Conservation (phyloP, 2,329 filamentous ascomycete species). For the Fusarium sambucinum region DNA sequence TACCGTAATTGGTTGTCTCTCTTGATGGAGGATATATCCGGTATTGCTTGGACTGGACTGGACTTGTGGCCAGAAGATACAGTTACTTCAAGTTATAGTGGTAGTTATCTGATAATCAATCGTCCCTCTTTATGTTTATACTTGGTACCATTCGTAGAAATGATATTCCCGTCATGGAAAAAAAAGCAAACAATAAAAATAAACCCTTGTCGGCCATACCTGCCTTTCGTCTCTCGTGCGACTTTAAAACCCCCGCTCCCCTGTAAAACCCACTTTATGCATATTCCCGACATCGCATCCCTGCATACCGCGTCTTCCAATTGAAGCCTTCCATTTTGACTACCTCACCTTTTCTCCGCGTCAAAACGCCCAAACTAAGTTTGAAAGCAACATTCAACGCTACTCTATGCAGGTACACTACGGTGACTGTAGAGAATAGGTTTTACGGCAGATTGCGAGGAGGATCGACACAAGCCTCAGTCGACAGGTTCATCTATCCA, state of each 20-base stretch:
- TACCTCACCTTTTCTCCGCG: constrained; percentile 2
- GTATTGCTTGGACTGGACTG: no score
- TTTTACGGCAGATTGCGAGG: constrained; percentile 30
- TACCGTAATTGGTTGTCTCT: constrained; percentile 3
- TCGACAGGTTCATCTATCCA: constrained; percentile 5
- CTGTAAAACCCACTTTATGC: constrained; percentile 42
- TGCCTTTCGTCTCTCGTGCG: constrained; percentile 29
- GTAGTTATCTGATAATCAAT: no score
- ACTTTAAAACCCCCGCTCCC: constrained; percentile 26
- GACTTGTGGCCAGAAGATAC: no score
- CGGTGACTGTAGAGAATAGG: constrained; percentile 10
- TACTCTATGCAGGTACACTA: neutral
- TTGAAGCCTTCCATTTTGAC: neutral
- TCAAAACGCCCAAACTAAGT: constrained; percentile 13
- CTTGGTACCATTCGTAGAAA: constrained; percentile 3
- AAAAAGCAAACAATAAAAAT: constrained; percentile 16
- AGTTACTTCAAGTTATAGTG: neutral
- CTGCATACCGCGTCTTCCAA: constrained; percentile 20
- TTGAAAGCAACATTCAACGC: constrained; percentile 11
- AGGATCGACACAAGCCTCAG: constrained; percentile 27
- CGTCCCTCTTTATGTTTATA: constrained; percentile 2
- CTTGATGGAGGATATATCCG: constrained; percentile 1
- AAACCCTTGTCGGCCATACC: constrained; percentile 17
- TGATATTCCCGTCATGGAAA: constrained; percentile 27
- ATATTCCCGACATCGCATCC: constrained; percentile 36